Conservation (phyloP, 2,329 filamentous ascomycete species). For the Colletotrichum costaricense region DNA sequence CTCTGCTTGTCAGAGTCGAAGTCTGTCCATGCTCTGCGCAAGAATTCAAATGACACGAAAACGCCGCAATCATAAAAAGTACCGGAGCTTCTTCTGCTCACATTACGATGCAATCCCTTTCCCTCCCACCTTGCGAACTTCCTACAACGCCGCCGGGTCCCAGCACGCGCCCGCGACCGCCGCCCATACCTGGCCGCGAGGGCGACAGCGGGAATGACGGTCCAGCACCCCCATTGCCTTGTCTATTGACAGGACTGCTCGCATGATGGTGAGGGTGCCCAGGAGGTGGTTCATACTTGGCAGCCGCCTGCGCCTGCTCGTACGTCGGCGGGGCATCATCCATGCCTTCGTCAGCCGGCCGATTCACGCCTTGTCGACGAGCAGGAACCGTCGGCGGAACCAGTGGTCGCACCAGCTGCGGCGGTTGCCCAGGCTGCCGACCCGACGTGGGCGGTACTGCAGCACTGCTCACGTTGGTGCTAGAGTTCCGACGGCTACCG, state of each 20-base stretch:
- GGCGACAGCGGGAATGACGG: slow-evolving; percentile 24
- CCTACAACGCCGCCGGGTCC: slow-evolving; percentile 28
- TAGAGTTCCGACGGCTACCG: slow-evolving; percentile 27
- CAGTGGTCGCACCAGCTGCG: slow-evolving; percentile 58
- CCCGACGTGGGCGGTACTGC: slow-evolving; percentile 17
- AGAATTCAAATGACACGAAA: background rate
- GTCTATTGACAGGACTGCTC: slow-evolving; percentile 47
- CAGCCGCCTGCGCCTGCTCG: slow-evolving; percentile 65
- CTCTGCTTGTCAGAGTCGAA: background rate
- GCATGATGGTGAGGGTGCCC: slow-evolving; percentile 62
- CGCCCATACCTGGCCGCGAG: slow-evolving; percentile 24
- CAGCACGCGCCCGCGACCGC: slow-evolving; percentile 26
- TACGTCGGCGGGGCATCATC: slow-evolving; percentile 69
- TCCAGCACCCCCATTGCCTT: slow-evolving; percentile 18
- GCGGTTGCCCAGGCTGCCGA: slow-evolving; percentile 31
- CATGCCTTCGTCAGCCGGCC: slow-evolving; percentile 50
- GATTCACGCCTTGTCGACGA: slow-evolving; percentile 49
- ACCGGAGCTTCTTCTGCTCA: slow-evolving; percentile 39
- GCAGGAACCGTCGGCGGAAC: slow-evolving; percentile 55
- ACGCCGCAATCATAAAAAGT: slow-evolving; percentile 15
- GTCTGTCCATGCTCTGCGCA: background rate
- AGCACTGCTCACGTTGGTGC: slow-evolving; percentile 36
- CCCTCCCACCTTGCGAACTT: slow-evolving; percentile 36
- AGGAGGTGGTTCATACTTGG: slow-evolving; percentile 62
- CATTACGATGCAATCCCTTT: slow-evolving; percentile 61